Conservation (phyloP, 169 alveolate species). For the Plasmodium gaboni region DNA sequence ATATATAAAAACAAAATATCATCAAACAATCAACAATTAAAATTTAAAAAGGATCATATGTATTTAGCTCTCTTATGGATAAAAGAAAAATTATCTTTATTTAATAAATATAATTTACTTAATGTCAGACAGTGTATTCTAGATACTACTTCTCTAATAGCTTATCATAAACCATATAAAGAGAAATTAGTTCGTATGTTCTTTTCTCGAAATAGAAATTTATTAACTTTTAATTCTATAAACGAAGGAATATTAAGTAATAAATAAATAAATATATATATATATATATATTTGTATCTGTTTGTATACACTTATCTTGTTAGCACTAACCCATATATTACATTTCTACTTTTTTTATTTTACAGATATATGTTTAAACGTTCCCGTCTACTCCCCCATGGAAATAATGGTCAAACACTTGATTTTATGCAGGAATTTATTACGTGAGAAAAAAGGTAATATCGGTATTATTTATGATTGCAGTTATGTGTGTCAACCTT, state of each 20-base stretch:
- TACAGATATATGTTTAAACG: constrained; percentile 53
- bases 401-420: constrained; percentile 71
- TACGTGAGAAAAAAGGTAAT: constrained; percentile 70
- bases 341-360: not conserved
- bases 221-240: constrained; percentile 46
- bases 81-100: constrained; percentile 60
- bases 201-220: constrained; percentile 62
- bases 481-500: constrained; percentile 75
- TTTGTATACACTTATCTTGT: not conserved
- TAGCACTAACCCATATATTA: not conserved
- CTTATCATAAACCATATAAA: constrained; percentile 74
- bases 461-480: constrained; percentile 71
- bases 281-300: not conserved
- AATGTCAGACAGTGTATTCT: constrained; percentile 60
- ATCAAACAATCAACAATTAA: constrained; percentile 2
- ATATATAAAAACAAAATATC: constrained; percentile 40
- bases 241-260: constrained; percentile 73
- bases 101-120: constrained; percentile 25
- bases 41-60: constrained; percentile 67
- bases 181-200: constrained; percentile 75
- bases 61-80: constrained; percentile 76
- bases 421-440: constrained; percentile 57
- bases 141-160: constrained; percentile 69
- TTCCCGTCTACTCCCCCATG: constrained; percentile 75
- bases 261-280: constrained; percentile 1